A percentile compares a stretch with the other conserved stretches of the same genome.
Evolutionary conservation across 164 flowering plant species (phyloP).

Genomic region (Euptelea pleiosperma): DNA sequence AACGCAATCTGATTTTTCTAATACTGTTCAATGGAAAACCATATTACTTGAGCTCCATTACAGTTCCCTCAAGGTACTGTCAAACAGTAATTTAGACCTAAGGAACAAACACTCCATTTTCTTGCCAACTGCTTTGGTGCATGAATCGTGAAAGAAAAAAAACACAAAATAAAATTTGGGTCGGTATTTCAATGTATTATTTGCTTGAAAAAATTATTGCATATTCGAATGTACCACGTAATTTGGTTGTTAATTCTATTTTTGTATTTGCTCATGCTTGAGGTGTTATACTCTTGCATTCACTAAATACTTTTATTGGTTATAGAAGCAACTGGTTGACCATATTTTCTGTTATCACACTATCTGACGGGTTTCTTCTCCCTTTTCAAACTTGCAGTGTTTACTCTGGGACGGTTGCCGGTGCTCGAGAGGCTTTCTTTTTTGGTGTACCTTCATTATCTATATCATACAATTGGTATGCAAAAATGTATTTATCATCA

Average conservation of each 20-base stretch:
- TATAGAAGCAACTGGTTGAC: background rate
- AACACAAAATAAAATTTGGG: background rate
- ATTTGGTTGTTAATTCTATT: background rate
- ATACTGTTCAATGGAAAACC: background rate
- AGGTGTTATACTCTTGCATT: background rate
- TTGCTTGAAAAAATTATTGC: background rate
- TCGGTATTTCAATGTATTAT: background rate
- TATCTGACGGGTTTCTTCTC: slow-evolving; percentile 5
- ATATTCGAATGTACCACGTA: background rate
- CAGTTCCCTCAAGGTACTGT: background rate
- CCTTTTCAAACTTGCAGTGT: slow-evolving; percentile 45
- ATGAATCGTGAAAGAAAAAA: too few relatives aligned
- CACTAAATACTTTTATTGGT: background rate
- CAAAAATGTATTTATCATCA: background rate
- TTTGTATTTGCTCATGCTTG: background rate
- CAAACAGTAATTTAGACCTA: background rate
- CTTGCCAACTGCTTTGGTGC: background rate
- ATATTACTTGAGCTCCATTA: background rate
- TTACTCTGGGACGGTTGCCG: slow-evolving; percentile 95
- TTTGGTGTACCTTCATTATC: slow-evolving; percentile 71
- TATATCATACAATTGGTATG: slow-evolving; percentile 85
- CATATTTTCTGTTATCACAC: background rate
- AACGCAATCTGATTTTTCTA: background rate
- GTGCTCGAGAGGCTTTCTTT: slow-evolving; percentile 94
- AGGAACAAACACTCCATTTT: background rate